Base-by-base conservation (phyloP, 495 filamentous ascomycete species). In the Trichoderma gamsii region DNA sequence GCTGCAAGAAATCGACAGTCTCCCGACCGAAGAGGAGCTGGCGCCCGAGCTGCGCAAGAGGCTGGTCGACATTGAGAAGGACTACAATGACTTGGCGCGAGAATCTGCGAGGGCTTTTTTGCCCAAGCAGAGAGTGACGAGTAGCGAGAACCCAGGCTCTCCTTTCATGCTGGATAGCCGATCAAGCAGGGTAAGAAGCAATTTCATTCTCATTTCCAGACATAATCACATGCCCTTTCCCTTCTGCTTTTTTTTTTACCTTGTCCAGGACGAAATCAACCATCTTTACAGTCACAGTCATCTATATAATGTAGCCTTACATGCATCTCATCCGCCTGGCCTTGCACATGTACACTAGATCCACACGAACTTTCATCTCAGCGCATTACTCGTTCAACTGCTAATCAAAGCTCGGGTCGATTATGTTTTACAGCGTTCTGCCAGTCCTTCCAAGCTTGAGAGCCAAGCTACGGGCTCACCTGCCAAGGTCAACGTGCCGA, bases 81-180 rank as follows among this genome's bases (percentile, higher is more conserved):
- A 97, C 70, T 98, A 96, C 76, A 95, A 95, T 76, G 95, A 98
- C 70, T 91, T 97, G 61, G 93, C 93, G 41, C 85, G 89, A 66
- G 93, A 98, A 73, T 93, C 90, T 25, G 90, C 93, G 59, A 86
- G 94, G 64, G 92, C 92, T 8, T 93, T 97, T 76, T 79, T 98
- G 67, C 92, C 95, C 16, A 94, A 93, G 75, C 86, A 92, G 52
- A 83, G 90, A 72, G 86, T 90, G 66, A 83, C 87, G 56, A 88
- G 87, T 67, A 90, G 89, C 70, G 82, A 86, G 64, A 80, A 79
- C 25, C 82, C 84, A 65, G 86, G 84, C 65, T 89, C 90, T 21
- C 87, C 88, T 21, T 87, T 88, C 73, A 84, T 86, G 52, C 81
- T 79, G 32, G 84, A 86, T 52, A 78, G 78, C 65, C 83, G 81